phyloP scores from a whole-genome alignment of 352 stramenopile species.

The Phytopythium montanum region DNA sequence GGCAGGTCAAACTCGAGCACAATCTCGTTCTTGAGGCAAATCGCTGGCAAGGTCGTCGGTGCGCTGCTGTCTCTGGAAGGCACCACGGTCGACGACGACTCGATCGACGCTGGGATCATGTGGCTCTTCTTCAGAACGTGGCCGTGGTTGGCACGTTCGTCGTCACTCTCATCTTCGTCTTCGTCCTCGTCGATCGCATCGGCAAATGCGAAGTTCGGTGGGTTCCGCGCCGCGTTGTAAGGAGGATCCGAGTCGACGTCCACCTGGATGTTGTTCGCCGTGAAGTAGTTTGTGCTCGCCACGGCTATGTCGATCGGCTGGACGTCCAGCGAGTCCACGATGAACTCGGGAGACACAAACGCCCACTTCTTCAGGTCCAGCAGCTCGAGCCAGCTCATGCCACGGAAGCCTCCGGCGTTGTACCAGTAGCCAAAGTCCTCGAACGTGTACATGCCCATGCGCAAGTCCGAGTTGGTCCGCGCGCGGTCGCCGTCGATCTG shows the following conservation, averaged over 20 bases:
- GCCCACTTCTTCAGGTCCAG: constrained; percentile 84
- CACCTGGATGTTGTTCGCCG: constrained; percentile 80
- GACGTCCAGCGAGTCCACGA: constrained; percentile 58
- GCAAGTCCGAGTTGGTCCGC: constrained; percentile 47
- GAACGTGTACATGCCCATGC: constrained; percentile 64
- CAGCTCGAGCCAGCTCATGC: constrained; percentile 83
- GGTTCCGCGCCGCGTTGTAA: constrained; percentile 8
- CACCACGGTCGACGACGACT: constrained; percentile 53
- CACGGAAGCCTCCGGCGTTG: constrained; percentile 71
- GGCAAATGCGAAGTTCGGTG: constrained; percentile 39
- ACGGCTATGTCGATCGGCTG: constrained; percentile 69
- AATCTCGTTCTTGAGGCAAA: constrained; percentile 81
- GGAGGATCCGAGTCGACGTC: constrained; percentile 50
- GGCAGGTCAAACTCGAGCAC: constrained; percentile 81
- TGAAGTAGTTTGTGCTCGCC: constrained; percentile 82
- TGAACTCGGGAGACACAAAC: constrained; percentile 70
- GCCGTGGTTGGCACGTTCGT: not conserved
- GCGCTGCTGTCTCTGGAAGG: constrained; percentile 46
- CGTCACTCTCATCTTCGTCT: constrained; percentile 27
- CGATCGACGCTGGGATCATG: constrained; percentile 30
- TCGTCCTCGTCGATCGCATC: constrained; percentile 70
- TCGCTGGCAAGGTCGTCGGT: constrained; percentile 56
- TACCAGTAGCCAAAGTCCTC: constrained; percentile 87
- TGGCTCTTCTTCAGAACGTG: constrained; percentile 9
- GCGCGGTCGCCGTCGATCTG: constrained; percentile 36